Base-by-base conservation (phyloP, 371 early-diverging fungal genomes). In the Mucor racemosus region DNA sequence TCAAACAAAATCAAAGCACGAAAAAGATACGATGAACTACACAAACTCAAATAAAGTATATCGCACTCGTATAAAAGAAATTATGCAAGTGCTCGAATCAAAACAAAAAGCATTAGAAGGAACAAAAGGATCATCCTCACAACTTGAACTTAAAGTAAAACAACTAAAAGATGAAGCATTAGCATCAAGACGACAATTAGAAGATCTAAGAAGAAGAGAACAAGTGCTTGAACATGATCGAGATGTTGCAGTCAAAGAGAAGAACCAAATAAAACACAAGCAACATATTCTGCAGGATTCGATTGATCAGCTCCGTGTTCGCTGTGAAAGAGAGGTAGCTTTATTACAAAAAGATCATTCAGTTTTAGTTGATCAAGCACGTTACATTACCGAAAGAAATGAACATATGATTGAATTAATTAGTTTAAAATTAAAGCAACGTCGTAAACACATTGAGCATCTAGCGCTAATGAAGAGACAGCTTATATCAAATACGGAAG, bases 121-220 rank as follows among this genome's bases (percentile, higher is more conserved):
- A n/a, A 82, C 83, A 19, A 80, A 80, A 50, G 62, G 58, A 13
- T 65, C 73, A 15, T 78, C 83, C 0, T 64, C 64, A 14, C 64
- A 70, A 39, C 74, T 80, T 35, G 83, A 82, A 61, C 50, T 68
- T 7, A 70, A 77, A 59, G 83, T 82, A 0, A 82, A 82, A 40
- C 73, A 70, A 41, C 46, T 82, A 39, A 76, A 76, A 59, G 77
- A 82, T 11, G 80, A 82, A 69, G 83, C 83, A 6, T 40, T 82
- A 7, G 69, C 68, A 19, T 82, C 83, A 15, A 75, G 83, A 39
- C 65, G 69, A 19, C 77, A 80, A 33, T 56, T 82, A 6, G 83
- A 82, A 60, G 78, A 72, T 4, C 60, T 82, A 11, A 68, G 80
- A 58, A 68, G 65, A 33, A 62, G 73, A 63, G 83, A 82, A 34